Evolutionary conservation across 306 rosid species (phyloP), one percentile per base, ranked within the genome.

Genomic region (Cicer yamashitae): DNA sequence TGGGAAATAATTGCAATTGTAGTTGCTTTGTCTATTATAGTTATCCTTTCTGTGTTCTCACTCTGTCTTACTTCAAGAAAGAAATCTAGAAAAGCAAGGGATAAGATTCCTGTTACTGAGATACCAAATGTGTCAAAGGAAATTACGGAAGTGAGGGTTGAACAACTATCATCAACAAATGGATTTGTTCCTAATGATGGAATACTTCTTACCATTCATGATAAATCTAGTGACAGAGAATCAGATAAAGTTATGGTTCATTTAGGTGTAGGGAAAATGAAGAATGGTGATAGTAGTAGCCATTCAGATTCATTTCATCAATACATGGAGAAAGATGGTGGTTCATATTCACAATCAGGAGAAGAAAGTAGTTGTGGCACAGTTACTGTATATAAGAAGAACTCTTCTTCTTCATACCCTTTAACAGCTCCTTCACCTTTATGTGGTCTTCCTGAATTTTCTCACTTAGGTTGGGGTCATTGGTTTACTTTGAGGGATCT

Each of bases 391-490:
- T 82, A 83, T 73, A 86, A 82, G 82, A 87, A 88, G 82, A 87
- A 88, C 14, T 83, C 97, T 73, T 90, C 97, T n/a, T 85, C 97
- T 22, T 87, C 90, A 0, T 50, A 88, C 72, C 90, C 96, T 43
- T 78, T 88, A 34, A 81, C 92, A n/a, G 94, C 91, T 41, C 97
- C 96, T 62, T 93, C 98, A 45, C 98, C 97, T 37, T 78, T 94
- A 13, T 69, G 69, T 54, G 97, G 97, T 37, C 87, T 94, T 79
- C 96, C 97, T 9, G 97, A 94, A 45, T 89, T 94, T 80, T 91
- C 98, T 8, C 97, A 86, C 82, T 86, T 94, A 84, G 97, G 98
- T 66, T 94, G 98, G 98, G 98, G 98, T 62, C 97, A 94, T 77
- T 94, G 98, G 98, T 94, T 94, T 88, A 94, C 97, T 22, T 64